These are phyloP conservation scores for Begonia loranthoides DNA, from an alignment of 306 rosid genomes.

Conservation along the genomic window DNA sequence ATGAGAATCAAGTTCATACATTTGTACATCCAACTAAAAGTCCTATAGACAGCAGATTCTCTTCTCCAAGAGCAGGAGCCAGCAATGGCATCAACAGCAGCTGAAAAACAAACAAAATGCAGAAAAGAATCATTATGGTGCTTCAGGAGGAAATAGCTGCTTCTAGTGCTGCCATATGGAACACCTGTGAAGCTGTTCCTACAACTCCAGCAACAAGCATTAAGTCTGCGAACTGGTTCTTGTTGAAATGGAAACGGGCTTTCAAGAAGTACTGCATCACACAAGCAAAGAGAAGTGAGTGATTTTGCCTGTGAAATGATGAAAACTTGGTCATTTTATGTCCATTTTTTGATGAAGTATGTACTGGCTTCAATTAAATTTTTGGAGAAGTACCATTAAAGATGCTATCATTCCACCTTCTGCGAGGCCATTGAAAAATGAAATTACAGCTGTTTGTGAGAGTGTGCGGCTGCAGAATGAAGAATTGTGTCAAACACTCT, in stretches of 20 bases:
- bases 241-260: conserved; percentile 76
- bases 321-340: no score
- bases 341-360: no score
- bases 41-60: conserved; percentile 51
- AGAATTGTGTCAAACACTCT: not conserved
- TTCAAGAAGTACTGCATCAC: conserved; percentile 72
- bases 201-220: conserved; percentile 50
- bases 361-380: not conserved
- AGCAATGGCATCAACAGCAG: conserved; percentile 59
- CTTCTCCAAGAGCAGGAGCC: conserved; percentile 52
- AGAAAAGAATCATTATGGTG: no score
- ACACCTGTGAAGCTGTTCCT: conserved; percentile 59
- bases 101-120: conserved; percentile 22
- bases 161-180: not conserved
- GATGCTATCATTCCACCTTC: conserved; percentile 61
- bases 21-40: conserved; percentile 37
- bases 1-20: conserved; percentile 24
- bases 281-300: not conserved
- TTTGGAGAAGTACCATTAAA: conserved; percentile 32
- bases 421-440: conserved; percentile 59
- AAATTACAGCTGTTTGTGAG: conserved; percentile 56
- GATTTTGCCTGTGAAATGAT: no score
- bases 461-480: conserved; percentile 49
- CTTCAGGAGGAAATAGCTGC: no score
- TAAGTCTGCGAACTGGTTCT: conserved; percentile 72